Conservation (phyloP, 345 rosid species). For the Cardamine chenopodiifolia region DNA sequence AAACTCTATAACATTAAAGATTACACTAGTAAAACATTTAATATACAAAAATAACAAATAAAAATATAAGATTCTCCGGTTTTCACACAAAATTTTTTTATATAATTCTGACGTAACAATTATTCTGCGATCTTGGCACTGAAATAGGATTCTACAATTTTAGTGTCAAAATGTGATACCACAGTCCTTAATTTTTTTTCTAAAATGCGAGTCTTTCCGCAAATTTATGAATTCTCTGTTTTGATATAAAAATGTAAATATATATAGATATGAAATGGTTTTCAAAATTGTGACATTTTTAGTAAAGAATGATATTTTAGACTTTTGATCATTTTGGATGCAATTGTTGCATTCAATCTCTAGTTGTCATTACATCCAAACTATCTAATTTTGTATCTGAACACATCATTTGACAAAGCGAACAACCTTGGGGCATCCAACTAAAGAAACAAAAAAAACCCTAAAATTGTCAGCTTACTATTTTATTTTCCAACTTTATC, state of each 20-base stretch:
- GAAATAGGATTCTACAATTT: neutral
- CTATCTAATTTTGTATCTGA: neutral
- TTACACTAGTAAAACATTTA: neutral
- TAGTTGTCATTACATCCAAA: neutral
- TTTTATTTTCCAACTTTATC: neutral
- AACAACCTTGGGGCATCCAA: neutral
- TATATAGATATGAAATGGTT: neutral
- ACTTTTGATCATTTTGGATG: neutral
- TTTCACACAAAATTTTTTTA: too few relatives aligned
- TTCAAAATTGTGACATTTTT: neutral
- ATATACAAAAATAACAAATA: too few relatives aligned
- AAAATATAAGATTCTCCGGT: neutral
- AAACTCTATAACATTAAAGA: neutral
- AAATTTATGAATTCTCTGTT: neutral
- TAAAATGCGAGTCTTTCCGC: too few relatives aligned
- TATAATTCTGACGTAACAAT: too few relatives aligned
- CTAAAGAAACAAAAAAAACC: neutral
- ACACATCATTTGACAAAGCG: neutral
- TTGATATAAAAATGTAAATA: neutral
- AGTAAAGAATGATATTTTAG: neutral
- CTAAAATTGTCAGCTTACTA: neutral
- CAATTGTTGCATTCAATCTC: neutral
- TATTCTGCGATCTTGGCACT: neutral
- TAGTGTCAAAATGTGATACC: neutral
- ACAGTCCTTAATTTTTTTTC: too few relatives aligned